Base-by-base conservation (phyloP, 176 grass and related monocot genomes). In the Aegilops speltoides region DNA sequence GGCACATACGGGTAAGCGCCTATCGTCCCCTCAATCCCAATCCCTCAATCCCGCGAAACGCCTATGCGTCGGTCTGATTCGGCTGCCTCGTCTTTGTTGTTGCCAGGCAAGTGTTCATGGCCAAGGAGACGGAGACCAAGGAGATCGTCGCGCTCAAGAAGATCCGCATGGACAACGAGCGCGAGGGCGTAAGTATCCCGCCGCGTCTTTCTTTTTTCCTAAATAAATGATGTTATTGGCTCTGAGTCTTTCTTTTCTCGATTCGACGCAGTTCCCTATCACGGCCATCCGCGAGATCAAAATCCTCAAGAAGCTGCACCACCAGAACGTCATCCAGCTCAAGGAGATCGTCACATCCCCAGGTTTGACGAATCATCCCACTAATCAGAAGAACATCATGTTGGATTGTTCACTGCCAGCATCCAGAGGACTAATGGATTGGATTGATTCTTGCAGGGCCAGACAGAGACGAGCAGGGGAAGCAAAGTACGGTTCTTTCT, bases 141-240 rank as follows among this genome's bases (percentile, higher is more conserved):
- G 97, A 96, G 77, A 98, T 96, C 54, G 97, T 98, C 46, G 97
- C 92, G 64, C 79, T 96, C 56, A 98, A 96, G 90, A 98, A 98
- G 88, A 98, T 98, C 84, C 89, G 94, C 85, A 96, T 93, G 92
- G 90, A 94, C 57, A 98, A 96, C 88, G 92, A 98, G 87, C 93
- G 97, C 80, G 90, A 98, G 83, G 97, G 97, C 57, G 82, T 75
- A 45, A 63, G 82, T 75, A 28, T 41, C 68, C 34, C 2, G 68
- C 10, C 0, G 52, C 41, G 50, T 31, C 34, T 36, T 65, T 45
- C 43, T 0, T 3, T 13, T 59, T 0, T 19, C 81, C 31, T 46
- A 13, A 12, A 26, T 46, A 10, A 56, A 56, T 54, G 19, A 22
- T 23, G 24, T 84, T 46, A 25, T 77, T 5, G 19, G 9, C 34